Evolutionary conservation across 129 eudicot species (phyloP).

Genomic region (Flaveria ramosissima): DNA sequence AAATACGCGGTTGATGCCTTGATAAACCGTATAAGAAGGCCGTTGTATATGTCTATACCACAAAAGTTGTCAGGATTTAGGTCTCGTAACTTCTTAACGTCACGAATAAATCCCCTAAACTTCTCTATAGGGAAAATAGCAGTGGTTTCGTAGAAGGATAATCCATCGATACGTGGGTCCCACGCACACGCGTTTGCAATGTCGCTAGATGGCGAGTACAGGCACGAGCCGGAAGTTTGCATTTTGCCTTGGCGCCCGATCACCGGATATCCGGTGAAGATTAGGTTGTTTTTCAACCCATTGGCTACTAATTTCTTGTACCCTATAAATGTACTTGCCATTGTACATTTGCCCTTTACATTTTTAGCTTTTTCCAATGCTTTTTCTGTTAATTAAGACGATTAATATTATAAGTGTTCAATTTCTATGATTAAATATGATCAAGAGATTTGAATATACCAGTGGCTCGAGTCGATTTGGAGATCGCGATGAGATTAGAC

Average conservation of each 20-base stretch:
- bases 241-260: slow-evolving; percentile 69
- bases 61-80: slow-evolving; percentile 64
- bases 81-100: slow-evolving; percentile 63
- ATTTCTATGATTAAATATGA: neutral
- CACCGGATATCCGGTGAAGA: slow-evolving; percentile 79
- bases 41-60: slow-evolving; percentile 75
- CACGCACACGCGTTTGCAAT: slow-evolving; percentile 59
- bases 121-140: slow-evolving; percentile 55
- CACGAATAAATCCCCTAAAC: slow-evolving; percentile 52
- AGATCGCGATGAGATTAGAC: slow-evolving; percentile 43
- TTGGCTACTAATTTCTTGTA: slow-evolving; percentile 71
- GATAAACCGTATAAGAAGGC: slow-evolving; percentile 67
- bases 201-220: slow-evolving; percentile 52
- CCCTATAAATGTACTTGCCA: slow-evolving; percentile 54
- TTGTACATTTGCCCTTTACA: slow-evolving; percentile 60
- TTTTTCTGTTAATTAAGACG: slow-evolving; percentile 45
- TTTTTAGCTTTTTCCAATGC: slow-evolving; percentile 51
- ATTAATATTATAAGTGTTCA: too few species aligned
- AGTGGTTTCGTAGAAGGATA: slow-evolving; percentile 68
- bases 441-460: slow-evolving; percentile 40
- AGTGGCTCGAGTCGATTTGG: slow-evolving; percentile 59
- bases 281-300: slow-evolving; percentile 65
- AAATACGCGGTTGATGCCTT: slow-evolving; percentile 60
- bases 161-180: slow-evolving; percentile 83
- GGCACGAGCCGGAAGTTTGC: slow-evolving; percentile 90